Evolutionary conservation across 495 filamentous ascomycete species (phyloP).

Genomic region (Rhypophila decipiens): DNA sequence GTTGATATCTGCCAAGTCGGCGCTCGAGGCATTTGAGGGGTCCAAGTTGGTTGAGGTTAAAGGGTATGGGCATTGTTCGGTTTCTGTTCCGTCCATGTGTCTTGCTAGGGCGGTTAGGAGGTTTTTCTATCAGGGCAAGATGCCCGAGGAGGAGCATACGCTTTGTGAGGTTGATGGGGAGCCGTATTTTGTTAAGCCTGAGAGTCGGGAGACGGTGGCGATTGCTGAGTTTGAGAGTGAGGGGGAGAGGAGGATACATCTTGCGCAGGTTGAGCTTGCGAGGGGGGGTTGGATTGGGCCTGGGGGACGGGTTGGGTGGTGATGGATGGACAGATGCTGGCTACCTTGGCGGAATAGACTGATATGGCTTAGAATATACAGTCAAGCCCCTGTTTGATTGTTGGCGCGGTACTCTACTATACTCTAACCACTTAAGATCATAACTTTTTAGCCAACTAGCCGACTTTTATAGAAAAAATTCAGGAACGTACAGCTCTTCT

Average conservation of each 20-base stretch:
- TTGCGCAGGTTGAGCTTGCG: conserved; percentile 25
- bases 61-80: conserved; percentile 40
- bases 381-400: too few species aligned
- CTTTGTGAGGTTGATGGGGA: conserved; percentile 28
- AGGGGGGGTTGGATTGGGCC: conserved; percentile 13
- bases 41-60: conserved; percentile 36
- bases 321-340: too few species aligned
- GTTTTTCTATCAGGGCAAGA: conserved; percentile 31
- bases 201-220: conserved; percentile 7
- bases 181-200: conserved; percentile 26
- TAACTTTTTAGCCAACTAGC: too few species aligned
- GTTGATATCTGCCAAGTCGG: conserved; percentile 32
- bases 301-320: too few species aligned
- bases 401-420: too few species aligned
- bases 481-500: too few species aligned
- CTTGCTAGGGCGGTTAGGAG: conserved; percentile 26
- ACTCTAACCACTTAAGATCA: too few species aligned
- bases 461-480: too few species aligned
- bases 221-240: conserved; percentile 5
- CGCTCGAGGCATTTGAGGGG: conserved; percentile 31
- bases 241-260: conserved; percentile 19
- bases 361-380: too few species aligned
- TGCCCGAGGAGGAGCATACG: conserved; percentile 25
- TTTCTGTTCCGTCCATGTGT: conserved; percentile 36
- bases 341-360: too few species aligned